These are phyloP conservation scores for Spencermartinsiella ligniputridi DNA, from an alignment of 1,139 yeast genomes.

Conservation along the genomic window DNA sequence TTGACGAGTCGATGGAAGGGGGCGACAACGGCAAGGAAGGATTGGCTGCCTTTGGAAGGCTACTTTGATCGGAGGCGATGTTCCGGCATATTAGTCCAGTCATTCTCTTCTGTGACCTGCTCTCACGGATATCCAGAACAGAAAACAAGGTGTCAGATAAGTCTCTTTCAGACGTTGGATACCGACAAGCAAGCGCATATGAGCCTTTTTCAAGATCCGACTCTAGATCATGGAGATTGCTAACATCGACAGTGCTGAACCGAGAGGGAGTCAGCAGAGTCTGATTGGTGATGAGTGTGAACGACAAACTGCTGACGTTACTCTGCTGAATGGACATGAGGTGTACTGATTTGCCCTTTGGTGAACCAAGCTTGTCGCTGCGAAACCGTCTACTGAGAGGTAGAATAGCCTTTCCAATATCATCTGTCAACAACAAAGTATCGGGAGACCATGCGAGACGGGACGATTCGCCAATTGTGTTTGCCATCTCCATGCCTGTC, in stretches of 20 bases:
- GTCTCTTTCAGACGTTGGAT: constrained; percentile 12
- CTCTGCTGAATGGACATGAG: constrained; percentile 8
- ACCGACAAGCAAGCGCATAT: constrained; percentile 22
- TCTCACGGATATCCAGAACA: not conserved
- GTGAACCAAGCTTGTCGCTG: not conserved
- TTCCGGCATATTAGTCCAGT: constrained; percentile 23
- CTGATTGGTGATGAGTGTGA: constrained; percentile 16
- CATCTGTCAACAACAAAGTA: constrained; percentile 15
- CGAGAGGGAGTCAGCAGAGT: constrained; percentile 15
- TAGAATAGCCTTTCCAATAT: constrained; percentile 8
- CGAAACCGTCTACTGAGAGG: constrained; percentile 10
- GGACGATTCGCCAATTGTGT: not conserved
- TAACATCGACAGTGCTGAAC: constrained; percentile 11
- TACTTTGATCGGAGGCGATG: constrained; percentile 20
- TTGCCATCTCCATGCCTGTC: constrained; percentile 28
- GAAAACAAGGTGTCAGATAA: not conserved
- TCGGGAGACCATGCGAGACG: constrained; percentile 9
- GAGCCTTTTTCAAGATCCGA: constrained; percentile 16
- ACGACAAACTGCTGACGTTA: constrained; percentile 7
- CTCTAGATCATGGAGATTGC: constrained; percentile 3
- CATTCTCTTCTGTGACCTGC: constrained; percentile 5
- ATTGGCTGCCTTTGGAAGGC: constrained; percentile 19
- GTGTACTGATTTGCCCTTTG: constrained; percentile 4
- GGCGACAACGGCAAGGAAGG: not conserved
- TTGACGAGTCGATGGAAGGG: constrained; percentile 12